Evolutionary conservation across 768 basidiomycete species (phyloP), one percentile per base, ranked within the genome.

Genomic region (Dioszegia aurantiaca): DNA sequence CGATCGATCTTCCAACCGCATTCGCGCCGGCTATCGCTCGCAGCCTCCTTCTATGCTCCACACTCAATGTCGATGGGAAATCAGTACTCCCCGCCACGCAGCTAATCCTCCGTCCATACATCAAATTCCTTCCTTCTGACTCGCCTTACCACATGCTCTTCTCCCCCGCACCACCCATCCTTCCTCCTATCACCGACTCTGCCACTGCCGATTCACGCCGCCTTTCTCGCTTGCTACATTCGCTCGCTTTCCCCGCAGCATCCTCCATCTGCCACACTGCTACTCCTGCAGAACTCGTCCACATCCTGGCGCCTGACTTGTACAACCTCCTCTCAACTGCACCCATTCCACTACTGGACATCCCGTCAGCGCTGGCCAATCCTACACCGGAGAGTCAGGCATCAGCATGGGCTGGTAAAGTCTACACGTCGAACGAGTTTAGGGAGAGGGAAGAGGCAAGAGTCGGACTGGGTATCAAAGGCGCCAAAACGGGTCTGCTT

Each of bases 401-500:
- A 3, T 62, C 58, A 19, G 58, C 63, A 16, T 72, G 60, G 56
- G 67, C 70, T n/a, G 70, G 70, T 17, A 72, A 72, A 36, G 67
- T 72, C 11, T 72, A 72, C 41, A 56, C 59, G 3, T 56, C 51
- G 8, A 65, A 72, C 46, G 59, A 69, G 55, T 72, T 72, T 39
- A 43, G 70, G 24, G 49, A 49, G 5, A 56, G 62, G 46, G 59
- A 59, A n/a, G 45, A 46, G 42, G 36, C 60, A 55, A 24, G 53
- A 26, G 60, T 57, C 1, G 61, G 62, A 6, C 31, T 59, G 36
- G 61, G 63, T 1, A 48, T 58, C 21, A 56, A 36, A 39, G 52
- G 52, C 28, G 47, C 48, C 27, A 45, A 43, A 27, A 26, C 43
- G 2, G 59, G 42, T 19, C 45, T 9, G 12, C 19, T 42, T n/a